Base-by-base conservation (phyloP, 495 filamentous ascomycete species). In the Amniculicola lignicola region DNA sequence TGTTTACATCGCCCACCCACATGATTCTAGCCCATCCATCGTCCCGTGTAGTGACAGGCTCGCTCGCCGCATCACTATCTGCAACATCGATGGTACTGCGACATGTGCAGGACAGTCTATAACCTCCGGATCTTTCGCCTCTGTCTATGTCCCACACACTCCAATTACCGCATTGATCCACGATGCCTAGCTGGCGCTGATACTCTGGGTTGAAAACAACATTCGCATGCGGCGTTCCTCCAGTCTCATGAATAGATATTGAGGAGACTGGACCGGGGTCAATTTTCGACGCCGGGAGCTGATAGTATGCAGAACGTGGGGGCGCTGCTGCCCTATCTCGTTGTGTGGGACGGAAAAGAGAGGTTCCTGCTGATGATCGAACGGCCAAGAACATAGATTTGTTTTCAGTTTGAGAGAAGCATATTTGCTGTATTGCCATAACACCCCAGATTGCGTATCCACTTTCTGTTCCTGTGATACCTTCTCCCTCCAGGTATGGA, bases 161-260 rank as follows among this genome's bases (percentile, higher is more conserved):
- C 91, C 91, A 96, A 27, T 74, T 72, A 0, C 89, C 90, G 38
- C 69, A 63, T 35, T 80, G 77, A 64, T 95, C 90, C 19, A 95
- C 75, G 19, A 93, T 77, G 9, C 75, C 88, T 42, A 95, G 70
- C 66, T 87, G 85, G 11, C 76, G 75, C 54, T 78, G 72, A 61
- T 82, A 79, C 74, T 80, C 84, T n/a, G 87, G 86, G 59, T 87
- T 90, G 65, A 95, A 94, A 9, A 83, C 69, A 6, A 90, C 78
- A 69, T 93, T 87, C 0, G 82, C 80, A 67, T 92, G 87, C 6
- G 73, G 60, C 25, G 62, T 68, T 0, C 80, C 81, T 19, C 82
- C 82, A 0, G 82, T 87, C 25, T 76, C 62, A 12, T 73, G 67
- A 6, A 65, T 70, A 0, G 72, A 65, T 35, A 93, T 72, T 11